phyloP scores from a whole-genome alignment of 1,139 yeast species.

The Geotrichum reessii region DNA sequence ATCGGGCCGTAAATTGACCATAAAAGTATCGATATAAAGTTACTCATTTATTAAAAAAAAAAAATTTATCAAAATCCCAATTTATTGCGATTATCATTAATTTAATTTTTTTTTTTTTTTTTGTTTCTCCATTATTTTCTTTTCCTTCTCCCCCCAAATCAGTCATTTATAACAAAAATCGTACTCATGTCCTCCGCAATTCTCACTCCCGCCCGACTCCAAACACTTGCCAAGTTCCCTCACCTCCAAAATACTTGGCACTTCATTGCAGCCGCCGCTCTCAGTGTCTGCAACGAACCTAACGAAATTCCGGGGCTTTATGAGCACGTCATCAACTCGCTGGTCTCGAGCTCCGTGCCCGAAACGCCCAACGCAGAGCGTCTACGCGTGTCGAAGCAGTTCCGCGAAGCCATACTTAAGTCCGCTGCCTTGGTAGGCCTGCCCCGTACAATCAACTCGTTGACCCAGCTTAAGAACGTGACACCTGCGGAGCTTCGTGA shows the following conservation, averaged over 20 bases:
- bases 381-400: slow-evolving; percentile 42
- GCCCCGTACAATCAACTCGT: slow-evolving; percentile 77
- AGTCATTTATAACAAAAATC: too few relatives aligned
- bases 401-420: slow-evolving; percentile 73
- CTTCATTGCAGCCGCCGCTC: slow-evolving; percentile 70
- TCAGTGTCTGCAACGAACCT: slow-evolving; percentile 77
- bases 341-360: slow-evolving; percentile 9
- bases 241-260: slow-evolving; percentile 61
- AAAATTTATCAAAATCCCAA: too few relatives aligned
- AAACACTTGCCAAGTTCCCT: slow-evolving; percentile 49
- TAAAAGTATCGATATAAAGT: too few relatives aligned
- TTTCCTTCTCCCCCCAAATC: too few relatives aligned
- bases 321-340: slow-evolving; percentile 61
- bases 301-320: slow-evolving; percentile 71
- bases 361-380: slow-evolving; percentile 20
- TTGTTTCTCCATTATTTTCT: too few relatives aligned
- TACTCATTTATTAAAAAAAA: too few relatives aligned
- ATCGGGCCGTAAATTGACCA: too few relatives aligned
- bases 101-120: too few relatives aligned
- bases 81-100: too few relatives aligned
- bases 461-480: slow-evolving; percentile 56
- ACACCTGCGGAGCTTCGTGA: slow-evolving; percentile 53
- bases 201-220: slow-evolving; percentile 59
- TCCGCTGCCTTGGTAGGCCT: slow-evolving; percentile 74
- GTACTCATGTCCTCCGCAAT: slow-evolving; percentile 27